Evolutionary conservation across 108 stramenopile genomes (phyloP).

Genomic region (Pseudonitzschia multistriata): DNA sequence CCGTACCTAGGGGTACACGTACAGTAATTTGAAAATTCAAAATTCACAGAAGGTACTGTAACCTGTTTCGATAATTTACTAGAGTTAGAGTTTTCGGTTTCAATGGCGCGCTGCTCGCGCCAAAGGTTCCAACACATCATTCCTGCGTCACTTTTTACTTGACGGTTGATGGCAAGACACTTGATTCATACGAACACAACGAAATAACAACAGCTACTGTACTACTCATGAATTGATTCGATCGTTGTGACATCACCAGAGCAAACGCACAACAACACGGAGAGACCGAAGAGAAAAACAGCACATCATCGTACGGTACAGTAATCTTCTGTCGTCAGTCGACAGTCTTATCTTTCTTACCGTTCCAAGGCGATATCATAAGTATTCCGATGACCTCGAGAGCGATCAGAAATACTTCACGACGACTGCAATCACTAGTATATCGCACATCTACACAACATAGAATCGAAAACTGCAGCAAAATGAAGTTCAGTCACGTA

Average conservation of each 20-base stretch:
- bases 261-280: not conserved
- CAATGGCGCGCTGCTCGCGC: too few species aligned
- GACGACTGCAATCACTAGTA: not conserved
- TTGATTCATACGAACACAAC: not conserved
- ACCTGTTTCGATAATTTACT: too few species aligned
- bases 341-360: not conserved
- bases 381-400: not conserved
- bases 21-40: too few species aligned
- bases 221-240: not conserved
- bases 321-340: not conserved
- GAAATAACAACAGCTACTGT: too few species aligned
- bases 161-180: not conserved
- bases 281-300: not conserved
- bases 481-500: conserved; percentile 5
- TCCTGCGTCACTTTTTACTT: not conserved
- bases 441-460: not conserved
- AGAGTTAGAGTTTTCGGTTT: too few species aligned
- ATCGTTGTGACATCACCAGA: not conserved
- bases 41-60: too few species aligned
- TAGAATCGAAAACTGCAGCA: not conserved
- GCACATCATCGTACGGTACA: not conserved
- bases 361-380: not conserved
- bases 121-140: not conserved
- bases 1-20: too few species aligned
- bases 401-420: not conserved